phyloP scores from a whole-genome alignment of 1,284 basidiomycete species.

The Malassezia brasiliensis region DNA sequence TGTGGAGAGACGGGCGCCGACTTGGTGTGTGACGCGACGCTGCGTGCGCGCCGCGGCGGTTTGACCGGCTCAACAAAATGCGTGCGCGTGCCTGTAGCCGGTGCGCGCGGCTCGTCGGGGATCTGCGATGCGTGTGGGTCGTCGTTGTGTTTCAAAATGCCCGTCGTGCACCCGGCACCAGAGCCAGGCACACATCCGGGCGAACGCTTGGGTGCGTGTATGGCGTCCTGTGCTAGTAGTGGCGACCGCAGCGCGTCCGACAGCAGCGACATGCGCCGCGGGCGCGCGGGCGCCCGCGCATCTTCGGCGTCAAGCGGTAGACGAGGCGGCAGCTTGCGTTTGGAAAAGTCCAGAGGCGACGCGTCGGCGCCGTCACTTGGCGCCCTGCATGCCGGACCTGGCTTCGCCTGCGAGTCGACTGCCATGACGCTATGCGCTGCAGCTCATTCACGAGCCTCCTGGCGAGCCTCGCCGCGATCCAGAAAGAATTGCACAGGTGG shows the following conservation, averaged over 20 bases:
- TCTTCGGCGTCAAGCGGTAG: not conserved
- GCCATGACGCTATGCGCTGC: not conserved
- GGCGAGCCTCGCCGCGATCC: no score
- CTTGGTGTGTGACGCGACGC: not conserved
- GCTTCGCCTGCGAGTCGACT: no score
- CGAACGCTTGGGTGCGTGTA: not conserved
- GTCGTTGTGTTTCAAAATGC: not conserved
- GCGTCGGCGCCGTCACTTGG: not conserved
- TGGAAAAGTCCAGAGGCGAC: slow-evolving; percentile 3
- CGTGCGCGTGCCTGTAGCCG: not conserved
- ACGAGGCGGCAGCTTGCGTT: not conserved
- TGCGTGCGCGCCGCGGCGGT: not conserved
- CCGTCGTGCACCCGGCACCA: not conserved
- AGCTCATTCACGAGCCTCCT: no score
- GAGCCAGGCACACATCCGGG: not conserved
- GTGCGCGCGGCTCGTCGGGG: not conserved
- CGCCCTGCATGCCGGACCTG: not conserved
- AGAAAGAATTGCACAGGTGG: no score
- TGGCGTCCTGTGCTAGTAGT: not conserved
- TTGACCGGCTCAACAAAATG: slow-evolving; percentile 5
- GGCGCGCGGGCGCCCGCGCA: no score
- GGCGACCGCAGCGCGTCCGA: not conserved
- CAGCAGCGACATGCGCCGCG: not conserved
- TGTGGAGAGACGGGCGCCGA: not conserved
- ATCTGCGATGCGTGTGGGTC: not conserved